phyloP scores from a whole-genome alignment of 768 basidiomycete species.

The Artomyces pyxidatus region DNA sequence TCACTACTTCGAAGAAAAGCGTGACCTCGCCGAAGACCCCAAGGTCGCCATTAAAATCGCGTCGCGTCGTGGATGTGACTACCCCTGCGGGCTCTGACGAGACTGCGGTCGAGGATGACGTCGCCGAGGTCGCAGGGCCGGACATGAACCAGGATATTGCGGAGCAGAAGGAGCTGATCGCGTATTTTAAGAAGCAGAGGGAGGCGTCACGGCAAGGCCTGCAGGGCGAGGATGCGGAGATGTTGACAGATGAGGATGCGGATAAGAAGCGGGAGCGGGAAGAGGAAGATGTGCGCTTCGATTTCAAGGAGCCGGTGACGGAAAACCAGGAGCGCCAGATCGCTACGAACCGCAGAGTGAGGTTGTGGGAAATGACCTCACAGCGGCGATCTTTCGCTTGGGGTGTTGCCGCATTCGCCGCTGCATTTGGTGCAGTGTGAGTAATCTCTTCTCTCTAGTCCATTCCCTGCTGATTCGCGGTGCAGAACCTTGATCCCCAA shows the following conservation, averaged over 20 bases:
- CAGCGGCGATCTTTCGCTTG: slow-evolving; percentile 71
- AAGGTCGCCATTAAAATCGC: slow-evolving; percentile 27
- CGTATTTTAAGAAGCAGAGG: slow-evolving; percentile 59
- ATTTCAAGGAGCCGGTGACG: slow-evolving; percentile 57
- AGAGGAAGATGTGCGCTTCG: slow-evolving; percentile 47
- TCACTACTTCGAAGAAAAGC: slow-evolving; percentile 24
- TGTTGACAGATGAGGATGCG: slow-evolving; percentile 10
- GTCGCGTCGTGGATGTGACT: slow-evolving; percentile 27
- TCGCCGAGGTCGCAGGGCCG: slow-evolving; percentile 41
- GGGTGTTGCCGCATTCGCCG: slow-evolving; percentile 78
- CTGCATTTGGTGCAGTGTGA: slow-evolving; percentile 76
- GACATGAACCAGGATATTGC: slow-evolving; percentile 63
- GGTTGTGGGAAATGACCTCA: slow-evolving; percentile 47
- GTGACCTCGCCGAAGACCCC: slow-evolving; percentile 28
- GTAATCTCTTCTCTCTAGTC: slow-evolving; percentile 24
- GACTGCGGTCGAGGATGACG: slow-evolving; percentile 55
- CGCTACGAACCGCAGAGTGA: slow-evolving; percentile 56
- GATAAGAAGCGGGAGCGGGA: slow-evolving; percentile 45
- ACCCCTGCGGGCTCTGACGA: slow-evolving; percentile 53
- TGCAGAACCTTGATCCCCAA: slow-evolving; percentile 52
- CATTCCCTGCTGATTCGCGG: not conserved
- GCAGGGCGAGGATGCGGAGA: slow-evolving; percentile 17
- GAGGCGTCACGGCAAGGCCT: slow-evolving; percentile 25
- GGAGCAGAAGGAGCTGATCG: slow-evolving; percentile 74
- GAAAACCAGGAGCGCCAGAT: slow-evolving; percentile 44